These are phyloP conservation scores for Canavalia gladiata DNA, from an alignment of 306 rosid species.

Conservation along the genomic window DNA sequence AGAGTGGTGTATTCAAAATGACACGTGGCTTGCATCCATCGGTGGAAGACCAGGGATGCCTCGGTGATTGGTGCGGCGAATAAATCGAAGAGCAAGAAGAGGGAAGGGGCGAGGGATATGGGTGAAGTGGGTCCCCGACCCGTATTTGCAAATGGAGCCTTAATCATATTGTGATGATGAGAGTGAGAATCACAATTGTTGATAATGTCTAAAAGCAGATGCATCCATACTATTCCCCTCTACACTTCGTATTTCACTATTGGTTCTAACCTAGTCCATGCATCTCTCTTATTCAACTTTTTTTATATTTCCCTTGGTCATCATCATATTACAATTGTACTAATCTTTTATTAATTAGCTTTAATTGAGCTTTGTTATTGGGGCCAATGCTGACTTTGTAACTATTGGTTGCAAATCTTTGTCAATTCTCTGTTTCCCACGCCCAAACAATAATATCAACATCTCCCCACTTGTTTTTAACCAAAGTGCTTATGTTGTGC, in stretches of 20 bases:
- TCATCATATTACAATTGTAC: not conserved
- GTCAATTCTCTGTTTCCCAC: conserved; percentile 46
- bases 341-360: conserved; percentile 3
- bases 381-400: conserved; percentile 50
- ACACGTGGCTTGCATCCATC: conserved; percentile 39
- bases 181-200: conserved; percentile 22
- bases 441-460: conserved; percentile 37
- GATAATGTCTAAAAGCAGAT: conserved; percentile 17
- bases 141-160: not conserved
- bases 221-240: conserved; percentile 6
- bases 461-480: not conserved
- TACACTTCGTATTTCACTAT: not conserved
- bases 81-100: not conserved
- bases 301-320: not conserved
- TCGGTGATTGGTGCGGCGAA: not conserved
- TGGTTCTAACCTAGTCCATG: not conserved
- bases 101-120: conserved; percentile 15
- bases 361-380: not conserved
- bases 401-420: conserved; percentile 51
- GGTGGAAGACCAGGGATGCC: not conserved
- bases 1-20: not conserved
- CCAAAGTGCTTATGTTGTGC: conserved; percentile 31
- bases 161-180: conserved; percentile 32
- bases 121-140: conserved; percentile 11
- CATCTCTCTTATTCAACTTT: not conserved